Conservation (phyloP, 2,329 filamentous ascomycete genomes). For the Aspergillus latus region DNA sequence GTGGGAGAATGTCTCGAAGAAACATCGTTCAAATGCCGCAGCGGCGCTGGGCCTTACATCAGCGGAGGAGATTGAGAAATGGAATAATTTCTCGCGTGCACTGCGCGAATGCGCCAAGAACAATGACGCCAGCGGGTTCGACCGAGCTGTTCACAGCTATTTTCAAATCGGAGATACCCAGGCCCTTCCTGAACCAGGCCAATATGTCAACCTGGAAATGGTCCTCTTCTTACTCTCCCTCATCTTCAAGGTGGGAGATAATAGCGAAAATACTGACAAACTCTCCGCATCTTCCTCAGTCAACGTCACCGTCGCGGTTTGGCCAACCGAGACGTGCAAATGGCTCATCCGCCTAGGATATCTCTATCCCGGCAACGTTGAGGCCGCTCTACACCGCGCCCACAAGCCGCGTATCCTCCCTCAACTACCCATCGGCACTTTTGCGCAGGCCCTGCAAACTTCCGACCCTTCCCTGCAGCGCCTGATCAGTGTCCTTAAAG, state of each 20-base stretch:
- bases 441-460: constrained; percentile 41
- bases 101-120: constrained; percentile 30
- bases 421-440: constrained; percentile 38
- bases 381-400: constrained; percentile 39
- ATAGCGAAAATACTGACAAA: constrained; percentile 23
- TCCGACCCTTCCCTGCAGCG: constrained; percentile 40
- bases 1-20: constrained; percentile 32
- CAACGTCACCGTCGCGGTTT: constrained; percentile 35
- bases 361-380: constrained; percentile 40
- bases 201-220: constrained; percentile 39
- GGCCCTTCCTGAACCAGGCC: constrained; percentile 24
- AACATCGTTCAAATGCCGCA: constrained; percentile 31
- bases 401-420: constrained; percentile 38
- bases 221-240: constrained; percentile 40
- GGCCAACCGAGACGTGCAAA: constrained; percentile 39
- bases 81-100: constrained; percentile 34
- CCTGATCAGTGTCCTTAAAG: constrained; percentile 39
- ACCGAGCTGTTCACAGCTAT: constrained; percentile 34
- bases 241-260: constrained; percentile 36
- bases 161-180: constrained; percentile 27
- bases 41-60: constrained; percentile 34
- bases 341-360: constrained; percentile 45
- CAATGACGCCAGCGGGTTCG: constrained; percentile 35
- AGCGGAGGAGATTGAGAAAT: constrained; percentile 33
- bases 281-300: constrained; percentile 27